A percentile compares a stretch with the other conserved stretches of the same genome.
phyloP scores from a whole-genome alignment of 2,329 filamentous ascomycete genomes.

The Plenodomus tracheiphilus region DNA sequence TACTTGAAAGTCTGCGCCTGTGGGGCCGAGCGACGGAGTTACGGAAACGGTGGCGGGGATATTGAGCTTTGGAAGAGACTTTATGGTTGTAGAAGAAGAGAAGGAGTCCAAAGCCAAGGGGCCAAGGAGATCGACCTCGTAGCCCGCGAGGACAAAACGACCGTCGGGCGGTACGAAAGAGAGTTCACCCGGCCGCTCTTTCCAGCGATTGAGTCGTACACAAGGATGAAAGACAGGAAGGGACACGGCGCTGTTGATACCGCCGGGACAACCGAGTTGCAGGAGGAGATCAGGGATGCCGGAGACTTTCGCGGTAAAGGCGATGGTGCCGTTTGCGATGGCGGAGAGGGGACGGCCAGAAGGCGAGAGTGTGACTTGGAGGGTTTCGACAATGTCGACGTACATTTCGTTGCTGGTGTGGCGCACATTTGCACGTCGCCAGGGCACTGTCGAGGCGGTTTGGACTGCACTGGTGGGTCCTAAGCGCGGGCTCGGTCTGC shows the following conservation, averaged over 20 bases:
- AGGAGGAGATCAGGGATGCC: constrained; percentile 90
- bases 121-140: constrained; percentile 89
- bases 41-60: constrained; percentile 82
- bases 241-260: constrained; percentile 74
- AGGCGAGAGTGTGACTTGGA: constrained; percentile 85
- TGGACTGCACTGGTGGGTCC: constrained; percentile 30
- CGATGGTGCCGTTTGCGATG: constrained; percentile 87
- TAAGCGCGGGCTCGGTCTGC: constrained; percentile 27
- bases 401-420: constrained; percentile 98
- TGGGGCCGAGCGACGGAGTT: constrained; percentile 73
- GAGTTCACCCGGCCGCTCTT: constrained; percentile 84
- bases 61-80: constrained; percentile 62
- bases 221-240: constrained; percentile 96
- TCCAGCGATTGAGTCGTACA: constrained; percentile 87
- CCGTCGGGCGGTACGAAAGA: constrained; percentile 96
- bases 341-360: constrained; percentile 86
- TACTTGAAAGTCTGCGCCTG: constrained; percentile 86
- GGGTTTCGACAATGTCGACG: constrained; percentile 89
- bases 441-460: constrained; percentile 67
- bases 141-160: constrained; percentile 88
- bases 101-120: constrained; percentile 55
- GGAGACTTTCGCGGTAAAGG: constrained; percentile 92
- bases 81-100: constrained; percentile 26
- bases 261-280: constrained; percentile 72
- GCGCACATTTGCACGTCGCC: constrained; percentile 87